phyloP scores from a whole-genome alignment of 345 rosid species.

The Citrus medica region DNA sequence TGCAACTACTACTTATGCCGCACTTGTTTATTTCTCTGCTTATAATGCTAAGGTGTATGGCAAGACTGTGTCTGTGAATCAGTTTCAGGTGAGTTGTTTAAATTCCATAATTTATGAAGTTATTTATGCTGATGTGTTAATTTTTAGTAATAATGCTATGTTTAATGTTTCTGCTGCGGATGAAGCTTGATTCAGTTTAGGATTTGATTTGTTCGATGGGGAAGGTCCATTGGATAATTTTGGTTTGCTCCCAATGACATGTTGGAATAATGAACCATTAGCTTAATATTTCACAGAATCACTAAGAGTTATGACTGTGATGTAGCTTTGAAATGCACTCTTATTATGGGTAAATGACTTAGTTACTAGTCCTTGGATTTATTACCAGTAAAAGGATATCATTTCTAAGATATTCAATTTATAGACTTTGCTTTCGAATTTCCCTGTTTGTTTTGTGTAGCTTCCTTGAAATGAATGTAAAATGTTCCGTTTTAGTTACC shows the following conservation, averaged over 20 bases:
- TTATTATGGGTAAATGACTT: neutral
- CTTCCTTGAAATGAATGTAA: neutral
- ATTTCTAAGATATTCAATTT: neutral
- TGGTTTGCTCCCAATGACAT: neutral
- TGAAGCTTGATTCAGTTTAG: neutral
- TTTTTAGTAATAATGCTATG: neutral
- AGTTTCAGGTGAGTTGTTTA: slow-evolving; percentile 67
- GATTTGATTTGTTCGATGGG: neutral
- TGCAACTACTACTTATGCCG: slow-evolving; percentile 80
- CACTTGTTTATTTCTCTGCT: slow-evolving; percentile 86
- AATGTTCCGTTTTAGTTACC: neutral
- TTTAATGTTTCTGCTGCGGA: neutral
- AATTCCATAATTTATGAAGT: neutral
- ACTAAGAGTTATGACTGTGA: neutral
- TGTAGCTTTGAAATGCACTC: neutral
- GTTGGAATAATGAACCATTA: neutral
- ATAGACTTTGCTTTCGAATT: neutral
- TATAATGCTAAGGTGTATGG: slow-evolving; percentile 83
- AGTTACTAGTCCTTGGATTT: neutral
- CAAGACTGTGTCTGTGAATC: slow-evolving; percentile 82
- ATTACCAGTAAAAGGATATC: neutral
- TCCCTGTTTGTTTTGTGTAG: neutral
- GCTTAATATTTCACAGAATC: neutral
- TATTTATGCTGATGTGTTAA: neutral
- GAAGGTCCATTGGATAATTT: neutral